phyloP scores from a whole-genome alignment of 2,329 filamentous ascomycete genomes.

The Tolypocladium ovalisporum region DNA sequence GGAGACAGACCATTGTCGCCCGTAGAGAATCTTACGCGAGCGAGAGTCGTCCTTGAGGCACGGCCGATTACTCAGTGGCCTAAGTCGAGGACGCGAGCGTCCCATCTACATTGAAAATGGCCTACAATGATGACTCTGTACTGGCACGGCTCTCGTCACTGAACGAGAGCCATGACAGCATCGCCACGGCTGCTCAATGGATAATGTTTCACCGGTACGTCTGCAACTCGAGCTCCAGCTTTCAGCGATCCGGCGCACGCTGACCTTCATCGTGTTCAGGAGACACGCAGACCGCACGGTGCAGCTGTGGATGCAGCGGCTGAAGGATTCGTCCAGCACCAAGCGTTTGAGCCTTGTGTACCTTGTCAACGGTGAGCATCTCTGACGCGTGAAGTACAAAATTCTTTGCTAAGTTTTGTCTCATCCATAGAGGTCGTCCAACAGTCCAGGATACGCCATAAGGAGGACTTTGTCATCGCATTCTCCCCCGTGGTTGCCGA shows the following conservation, averaged over 20 bases:
- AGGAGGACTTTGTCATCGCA: conserved; percentile 84
- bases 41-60: background rate
- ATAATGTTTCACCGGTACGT: conserved; percentile 94
- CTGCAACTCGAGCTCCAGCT: background rate
- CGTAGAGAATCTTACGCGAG: background rate
- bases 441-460: conserved; percentile 85
- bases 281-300: conserved; percentile 88
- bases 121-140: conserved; percentile 92
- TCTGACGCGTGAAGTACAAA: background rate
- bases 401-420: conserved; percentile 3
- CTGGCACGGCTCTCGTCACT: conserved; percentile 88
- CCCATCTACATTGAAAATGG: conserved; percentile 45
- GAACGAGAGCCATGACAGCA: conserved; percentile 96
- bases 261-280: conserved; percentile 32
- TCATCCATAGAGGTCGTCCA: conserved; percentile 70
- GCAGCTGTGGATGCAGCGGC: conserved; percentile 78
- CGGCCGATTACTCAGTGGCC: background rate
- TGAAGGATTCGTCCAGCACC: conserved; percentile 76
- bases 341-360: conserved; percentile 90
- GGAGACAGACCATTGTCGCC: background rate
- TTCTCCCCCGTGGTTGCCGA: conserved; percentile 90
- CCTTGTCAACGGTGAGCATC: conserved; percentile 72
- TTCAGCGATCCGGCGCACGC: background rate
- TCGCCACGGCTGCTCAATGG: conserved; percentile 95
- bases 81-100: background rate